Percentiles rank a stretch among this genome's conserved stretches.
Evolutionary conservation across 2,329 filamentous ascomycete genomes (phyloP).

Genomic region (Sarocladium kiliense): DNA sequence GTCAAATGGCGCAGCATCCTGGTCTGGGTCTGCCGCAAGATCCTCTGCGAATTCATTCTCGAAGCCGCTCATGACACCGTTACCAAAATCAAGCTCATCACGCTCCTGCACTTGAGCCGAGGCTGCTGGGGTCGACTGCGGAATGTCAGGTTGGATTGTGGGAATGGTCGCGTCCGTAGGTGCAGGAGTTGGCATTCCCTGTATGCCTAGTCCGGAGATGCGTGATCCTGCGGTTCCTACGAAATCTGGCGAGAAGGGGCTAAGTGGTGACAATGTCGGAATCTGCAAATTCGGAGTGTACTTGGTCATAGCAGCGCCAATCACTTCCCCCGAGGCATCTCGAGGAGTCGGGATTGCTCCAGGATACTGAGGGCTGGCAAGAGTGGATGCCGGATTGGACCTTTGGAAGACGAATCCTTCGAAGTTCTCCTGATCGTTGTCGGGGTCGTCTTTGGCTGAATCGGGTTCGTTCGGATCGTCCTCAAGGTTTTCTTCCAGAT

Average conservation of each 20-base stretch:
- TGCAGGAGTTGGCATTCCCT: constrained; percentile 23
- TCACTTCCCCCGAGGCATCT: constrained; percentile 48
- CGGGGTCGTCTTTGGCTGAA: constrained; percentile 13
- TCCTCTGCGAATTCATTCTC: constrained; percentile 41
- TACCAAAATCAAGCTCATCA: constrained; percentile 60
- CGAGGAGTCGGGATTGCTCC: constrained; percentile 35
- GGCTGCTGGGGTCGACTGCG: neutral
- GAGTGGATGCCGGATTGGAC: constrained; percentile 45
- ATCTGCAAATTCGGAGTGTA: constrained; percentile 25
- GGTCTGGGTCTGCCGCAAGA: constrained; percentile 33
- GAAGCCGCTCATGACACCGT: constrained; percentile 53
- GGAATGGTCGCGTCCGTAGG: constrained; percentile 5
- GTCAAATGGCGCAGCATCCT: constrained; percentile 57
- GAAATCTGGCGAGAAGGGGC: constrained; percentile 8
- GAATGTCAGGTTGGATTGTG: constrained; percentile 10
- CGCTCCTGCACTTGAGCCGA: constrained; percentile 12
- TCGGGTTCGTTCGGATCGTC: constrained; percentile 15
- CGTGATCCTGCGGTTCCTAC: constrained; percentile 12
- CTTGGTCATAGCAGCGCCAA: constrained; percentile 51
- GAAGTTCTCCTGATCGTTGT: constrained; percentile 36
- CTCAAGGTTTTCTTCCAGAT: constrained; percentile 20
- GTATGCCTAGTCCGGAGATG: constrained; percentile 38
- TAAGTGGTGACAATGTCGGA: constrained; percentile 3
- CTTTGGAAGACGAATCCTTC: constrained; percentile 54
- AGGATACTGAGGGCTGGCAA: constrained; percentile 39